Evolutionary conservation across 225 moss, liverwort and hornwort species (phyloP), one percentile per base, ranked within the genome.

Genomic region (Rhytidiadelphus loreus): DNA sequence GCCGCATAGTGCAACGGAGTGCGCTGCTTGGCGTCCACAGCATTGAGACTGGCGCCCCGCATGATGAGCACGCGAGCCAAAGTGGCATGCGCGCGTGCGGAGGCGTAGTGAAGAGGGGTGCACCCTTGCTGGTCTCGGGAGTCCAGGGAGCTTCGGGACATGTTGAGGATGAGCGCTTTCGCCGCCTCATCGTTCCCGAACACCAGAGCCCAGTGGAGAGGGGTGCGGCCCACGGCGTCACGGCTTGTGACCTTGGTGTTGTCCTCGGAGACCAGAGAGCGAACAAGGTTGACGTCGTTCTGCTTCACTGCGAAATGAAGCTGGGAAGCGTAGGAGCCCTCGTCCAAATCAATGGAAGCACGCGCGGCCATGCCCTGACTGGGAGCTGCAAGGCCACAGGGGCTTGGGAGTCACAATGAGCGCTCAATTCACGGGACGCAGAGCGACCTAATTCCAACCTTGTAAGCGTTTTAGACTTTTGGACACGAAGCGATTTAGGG

Each of bases 1-100:
- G 96, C 97, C 13, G 94, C 96, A 78, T 94, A 95, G 74, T 97
- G 97, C 84, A 97, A 85, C 41, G 97, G 96, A 14, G 95, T 97
- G 59, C 96, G 90, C 24, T 88, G 66, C 75, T 90, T 94, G 6
- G 81, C 89, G 88, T 97, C 97, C 46, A 88, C 55, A 22, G 88
- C 93, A 77, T 97, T 91, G 32, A 95, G 61, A n/a, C 87, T 84
- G 26, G 96, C 97, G 32, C 96, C 96, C 32, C 93, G 88, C 83
- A 94, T 93, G 74, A 96, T 89, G 60, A 97, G 96, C 86, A 94
- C 88, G 63, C 96, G 88, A 69, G 96, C 97, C 76, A 95, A 86
- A 57, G 93, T 89, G 12, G 88, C 80, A 37, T 92, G 84, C 5
- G 86, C 91, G 12, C 92, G 87, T 12, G 93, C 90, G 8, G 94